Conservation (phyloP, 2,329 filamentous ascomycete genomes). For the Plenodomus biglobosus region DNA sequence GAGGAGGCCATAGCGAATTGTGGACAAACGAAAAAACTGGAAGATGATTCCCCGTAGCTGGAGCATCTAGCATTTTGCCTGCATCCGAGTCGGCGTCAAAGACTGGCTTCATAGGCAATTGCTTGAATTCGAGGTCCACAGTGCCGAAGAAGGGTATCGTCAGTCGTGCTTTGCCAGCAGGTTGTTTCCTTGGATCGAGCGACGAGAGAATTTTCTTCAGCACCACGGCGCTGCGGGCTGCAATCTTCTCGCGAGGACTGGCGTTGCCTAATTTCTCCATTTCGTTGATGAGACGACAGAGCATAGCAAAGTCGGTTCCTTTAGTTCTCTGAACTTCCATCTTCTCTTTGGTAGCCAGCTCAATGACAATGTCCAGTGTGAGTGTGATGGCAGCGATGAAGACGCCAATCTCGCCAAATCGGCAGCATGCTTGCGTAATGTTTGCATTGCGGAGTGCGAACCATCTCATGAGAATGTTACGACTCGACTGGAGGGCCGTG, state of each 20-base stretch:
- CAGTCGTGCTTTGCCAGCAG: constrained; percentile 22
- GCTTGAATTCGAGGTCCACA: constrained; percentile 33
- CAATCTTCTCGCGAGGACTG: constrained; percentile 39
- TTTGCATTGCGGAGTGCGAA: constrained; percentile 39
- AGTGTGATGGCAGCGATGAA: constrained; percentile 43
- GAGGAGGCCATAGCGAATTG: constrained; percentile 37
- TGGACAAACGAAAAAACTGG: constrained; percentile 41
- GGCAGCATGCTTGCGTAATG: constrained; percentile 41
- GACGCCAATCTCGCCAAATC: constrained; percentile 36
- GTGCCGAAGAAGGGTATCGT: constrained; percentile 41
- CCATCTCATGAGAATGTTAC: constrained; percentile 42
- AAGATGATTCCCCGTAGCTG: constrained; percentile 24
- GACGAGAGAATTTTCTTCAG: constrained; percentile 40
- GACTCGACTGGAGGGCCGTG: constrained; percentile 38
- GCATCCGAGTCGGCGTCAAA: constrained; percentile 37
- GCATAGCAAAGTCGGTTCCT: constrained; percentile 41
- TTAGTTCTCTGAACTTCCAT: constrained; percentile 37
- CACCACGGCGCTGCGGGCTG: constrained; percentile 33
- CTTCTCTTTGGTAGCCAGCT: constrained; percentile 39
- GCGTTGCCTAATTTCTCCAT: constrained; percentile 40
- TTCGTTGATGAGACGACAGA: constrained; percentile 39
- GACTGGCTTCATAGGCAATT: constrained; percentile 29
- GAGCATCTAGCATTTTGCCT: constrained; percentile 29
- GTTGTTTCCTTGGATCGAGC: constrained; percentile 32
- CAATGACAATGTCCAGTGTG: constrained; percentile 40